Percentiles rank a stretch among this genome's conserved stretches.
Evolutionary conservation across 306 rosid genomes (phyloP).

Genomic region (Arachis hypogaea): DNA sequence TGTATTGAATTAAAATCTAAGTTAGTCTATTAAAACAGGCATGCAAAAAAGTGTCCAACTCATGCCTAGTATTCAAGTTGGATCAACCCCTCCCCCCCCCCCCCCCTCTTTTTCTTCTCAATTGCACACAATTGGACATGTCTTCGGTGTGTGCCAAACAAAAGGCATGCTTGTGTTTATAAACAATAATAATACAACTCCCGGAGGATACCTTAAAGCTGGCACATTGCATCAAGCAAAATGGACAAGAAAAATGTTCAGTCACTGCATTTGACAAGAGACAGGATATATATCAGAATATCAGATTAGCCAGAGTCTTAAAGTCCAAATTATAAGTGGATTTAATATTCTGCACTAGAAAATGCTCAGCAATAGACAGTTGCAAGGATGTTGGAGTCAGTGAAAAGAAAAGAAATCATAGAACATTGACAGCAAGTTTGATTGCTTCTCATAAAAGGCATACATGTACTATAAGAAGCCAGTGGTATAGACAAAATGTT

Average conservation of each 20-base stretch:
- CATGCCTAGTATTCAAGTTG: too few relatives aligned
- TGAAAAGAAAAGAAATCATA: slow-evolving; percentile 17
- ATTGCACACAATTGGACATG: too few relatives aligned
- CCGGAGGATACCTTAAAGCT: slow-evolving; percentile 76
- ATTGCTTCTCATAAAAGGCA: not conserved
- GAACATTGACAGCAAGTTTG: slow-evolving; percentile 8
- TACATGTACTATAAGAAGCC: slow-evolving; percentile 2
- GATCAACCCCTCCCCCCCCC: too few relatives aligned
- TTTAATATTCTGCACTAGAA: not conserved
- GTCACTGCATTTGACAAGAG: slow-evolving; percentile 68
- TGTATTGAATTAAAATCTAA: too few relatives aligned
- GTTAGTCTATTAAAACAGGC: too few relatives aligned
- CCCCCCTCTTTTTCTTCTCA: too few relatives aligned
- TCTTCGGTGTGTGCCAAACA: too few relatives aligned
- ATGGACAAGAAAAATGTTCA: slow-evolving; percentile 89
- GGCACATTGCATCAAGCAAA: slow-evolving; percentile 91
- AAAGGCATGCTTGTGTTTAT: too few relatives aligned
- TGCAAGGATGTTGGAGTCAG: not conserved
- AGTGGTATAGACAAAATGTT: slow-evolving; percentile 28
- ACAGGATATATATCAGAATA: slow-evolving; percentile 33
- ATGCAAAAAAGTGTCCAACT: too few relatives aligned
- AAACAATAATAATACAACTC: slow-evolving; percentile 22
- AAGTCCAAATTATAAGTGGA: slow-evolving; percentile 21
- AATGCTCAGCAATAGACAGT: slow-evolving; percentile 31
- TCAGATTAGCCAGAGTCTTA: slow-evolving; percentile 26